Evolutionary conservation across 257 asterid genomes (phyloP).

Genomic region (Verbena officinalis): DNA sequence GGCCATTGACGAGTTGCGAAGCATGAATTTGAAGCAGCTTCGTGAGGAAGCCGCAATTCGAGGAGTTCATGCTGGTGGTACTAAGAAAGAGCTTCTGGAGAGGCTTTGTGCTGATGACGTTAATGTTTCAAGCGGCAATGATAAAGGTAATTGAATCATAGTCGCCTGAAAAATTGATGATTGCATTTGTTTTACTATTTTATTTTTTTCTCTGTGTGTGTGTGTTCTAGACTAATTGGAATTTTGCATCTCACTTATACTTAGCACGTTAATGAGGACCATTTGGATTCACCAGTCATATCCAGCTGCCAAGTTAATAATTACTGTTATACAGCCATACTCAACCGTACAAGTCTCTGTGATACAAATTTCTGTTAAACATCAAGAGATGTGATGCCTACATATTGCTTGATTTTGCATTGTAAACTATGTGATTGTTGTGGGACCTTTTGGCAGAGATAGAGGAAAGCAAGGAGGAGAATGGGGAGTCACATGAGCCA

Average conservation of each 20-base stretch:
- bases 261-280: not conserved
- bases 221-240: constrained; percentile 5
- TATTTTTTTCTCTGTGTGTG: too few relatives aligned
- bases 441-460: constrained; percentile 24
- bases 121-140: constrained; percentile 22
- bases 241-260: not conserved
- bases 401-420: constrained; percentile 3
- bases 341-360: not conserved
- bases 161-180: not conserved
- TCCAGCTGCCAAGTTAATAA: constrained; percentile 2
- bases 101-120: constrained; percentile 55
- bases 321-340: not conserved
- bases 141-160: constrained; percentile 40
- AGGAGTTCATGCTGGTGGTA: constrained; percentile 60
- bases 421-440: constrained; percentile 10
- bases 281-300: not conserved
- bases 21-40: constrained; percentile 68
- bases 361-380: not conserved
- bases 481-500: constrained; percentile 37
- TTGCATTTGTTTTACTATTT: not conserved
- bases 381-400: not conserved
- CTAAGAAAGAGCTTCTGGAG: constrained; percentile 71
- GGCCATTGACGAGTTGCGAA: constrained; percentile 52
- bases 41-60: constrained; percentile 60
- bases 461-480: constrained; percentile 36